Conservation (phyloP, 2,329 filamentous ascomycete genomes). For the Colletotrichum sp. region DNA sequence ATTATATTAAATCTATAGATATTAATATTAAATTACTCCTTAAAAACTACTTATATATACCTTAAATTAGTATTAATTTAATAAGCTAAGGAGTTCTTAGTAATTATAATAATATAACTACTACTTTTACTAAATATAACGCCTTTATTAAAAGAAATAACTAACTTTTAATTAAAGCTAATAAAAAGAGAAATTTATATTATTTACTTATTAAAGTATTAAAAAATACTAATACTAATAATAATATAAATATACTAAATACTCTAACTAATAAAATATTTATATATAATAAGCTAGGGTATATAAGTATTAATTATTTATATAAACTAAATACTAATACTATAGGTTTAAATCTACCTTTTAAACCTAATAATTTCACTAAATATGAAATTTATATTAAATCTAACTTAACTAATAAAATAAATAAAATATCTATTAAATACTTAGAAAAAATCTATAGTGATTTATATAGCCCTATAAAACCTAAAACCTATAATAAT, state of each 20-base stretch:
- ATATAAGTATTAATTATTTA: neutral
- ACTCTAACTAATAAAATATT: neutral
- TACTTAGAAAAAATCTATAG: neutral
- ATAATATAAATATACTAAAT: neutral
- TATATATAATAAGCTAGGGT: neutral
- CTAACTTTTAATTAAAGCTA: neutral
- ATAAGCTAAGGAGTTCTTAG: neutral
- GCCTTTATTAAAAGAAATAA: neutral
- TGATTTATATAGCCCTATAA: neutral
- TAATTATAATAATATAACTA: neutral
- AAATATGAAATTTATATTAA: neutral
- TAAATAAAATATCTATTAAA: neutral
- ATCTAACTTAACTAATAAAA: neutral
- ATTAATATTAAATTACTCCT: neutral
- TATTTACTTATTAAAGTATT: neutral
- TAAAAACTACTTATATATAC: neutral
- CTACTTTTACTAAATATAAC: neutral
- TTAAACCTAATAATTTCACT: neutral
- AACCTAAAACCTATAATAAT: neutral
- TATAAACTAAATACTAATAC: neutral
- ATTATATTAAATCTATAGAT: neutral
- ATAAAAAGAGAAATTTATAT: neutral
- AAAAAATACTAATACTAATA: neutral
- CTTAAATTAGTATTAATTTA: neutral
- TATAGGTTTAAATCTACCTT: neutral